A percentile compares a stretch with the other conserved stretches of the same genome.
These are phyloP conservation scores for Thecaphora frezii DNA, from an alignment of 1,284 basidiomycete genomes.

Conservation along the genomic window DNA sequence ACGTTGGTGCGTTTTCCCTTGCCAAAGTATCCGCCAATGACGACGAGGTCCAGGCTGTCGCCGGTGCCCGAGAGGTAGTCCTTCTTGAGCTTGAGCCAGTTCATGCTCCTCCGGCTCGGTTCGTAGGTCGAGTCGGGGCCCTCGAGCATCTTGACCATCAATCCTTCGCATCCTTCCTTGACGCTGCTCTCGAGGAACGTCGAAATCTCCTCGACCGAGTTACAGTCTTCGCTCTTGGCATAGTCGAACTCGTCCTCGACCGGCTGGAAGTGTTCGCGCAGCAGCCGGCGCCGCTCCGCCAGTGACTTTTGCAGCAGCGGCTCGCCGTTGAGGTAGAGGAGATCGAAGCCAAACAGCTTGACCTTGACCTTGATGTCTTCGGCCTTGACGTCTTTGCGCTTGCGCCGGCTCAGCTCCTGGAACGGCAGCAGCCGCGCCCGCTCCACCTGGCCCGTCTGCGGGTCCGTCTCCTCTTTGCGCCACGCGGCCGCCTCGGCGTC, in stretches of 20 bases:
- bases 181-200: constrained; percentile 92
- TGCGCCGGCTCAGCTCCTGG: constrained; percentile 91
- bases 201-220: constrained; percentile 91
- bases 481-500: constrained; percentile 97
- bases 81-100: constrained; percentile 81
- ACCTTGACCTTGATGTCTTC: constrained; percentile 95
- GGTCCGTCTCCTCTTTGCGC: constrained; percentile 66
- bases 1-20: constrained; percentile 86
- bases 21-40: constrained; percentile 93
- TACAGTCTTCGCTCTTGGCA: constrained; percentile 84
- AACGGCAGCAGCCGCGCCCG: constrained; percentile 80
- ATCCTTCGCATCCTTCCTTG: constrained; percentile 94
- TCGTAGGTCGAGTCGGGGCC: constrained; percentile 89
- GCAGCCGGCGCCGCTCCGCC: constrained; percentile 69
- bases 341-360: constrained; percentile 91
- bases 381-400: constrained; percentile 94
- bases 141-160: constrained; percentile 97
- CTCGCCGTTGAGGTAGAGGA: constrained; percentile 89
- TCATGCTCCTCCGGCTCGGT: constrained; percentile 88
- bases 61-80: constrained; percentile 80
- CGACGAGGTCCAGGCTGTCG: constrained; percentile 94
- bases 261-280: constrained; percentile 76
- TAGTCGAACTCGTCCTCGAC: constrained; percentile 90
- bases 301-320: constrained; percentile 25
- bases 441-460: constrained; percentile 16